Evolutionary conservation across 2,329 filamentous ascomycete species (phyloP).

Genomic region (Monosporascus sp.): DNA sequence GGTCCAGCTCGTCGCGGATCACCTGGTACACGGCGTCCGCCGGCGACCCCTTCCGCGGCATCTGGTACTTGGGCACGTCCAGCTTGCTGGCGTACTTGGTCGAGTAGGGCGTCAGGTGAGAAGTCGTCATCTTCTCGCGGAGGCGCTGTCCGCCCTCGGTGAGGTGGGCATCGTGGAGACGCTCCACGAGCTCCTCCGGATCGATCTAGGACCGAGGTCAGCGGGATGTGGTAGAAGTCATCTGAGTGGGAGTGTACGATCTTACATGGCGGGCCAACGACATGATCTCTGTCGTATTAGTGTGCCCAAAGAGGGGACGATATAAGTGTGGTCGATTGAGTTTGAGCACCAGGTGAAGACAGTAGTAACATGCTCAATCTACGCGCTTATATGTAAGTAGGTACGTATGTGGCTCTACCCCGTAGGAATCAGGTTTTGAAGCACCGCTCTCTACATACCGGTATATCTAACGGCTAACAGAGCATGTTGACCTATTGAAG

Average conservation of each 20-base stretch:
- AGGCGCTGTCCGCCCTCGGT: conserved; percentile 29
- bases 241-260: not conserved
- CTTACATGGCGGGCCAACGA: conserved; percentile 12
- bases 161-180: conserved; percentile 40
- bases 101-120: conserved; percentile 52
- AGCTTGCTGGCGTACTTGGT: conserved; percentile 48
- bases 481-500: no score
- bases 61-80: conserved; percentile 54
- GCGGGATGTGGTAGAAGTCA: not conserved
- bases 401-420: no score
- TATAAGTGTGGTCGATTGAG: no score
- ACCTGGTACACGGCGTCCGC: conserved; percentile 62
- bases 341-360: no score
- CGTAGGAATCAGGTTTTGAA: no score
- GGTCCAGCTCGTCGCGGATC: conserved; percentile 56
- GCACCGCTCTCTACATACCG: no score
- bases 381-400: no score
- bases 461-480: no score
- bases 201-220: conserved; percentile 35
- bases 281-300: conserved; percentile 2
- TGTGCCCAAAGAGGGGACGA: no score
- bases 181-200: conserved; percentile 49
- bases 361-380: no score
- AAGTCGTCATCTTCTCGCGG: conserved; percentile 35
- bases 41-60: conserved; percentile 51